Conservation (phyloP, 441 rosid genomes). For the Croton setiger region DNA sequence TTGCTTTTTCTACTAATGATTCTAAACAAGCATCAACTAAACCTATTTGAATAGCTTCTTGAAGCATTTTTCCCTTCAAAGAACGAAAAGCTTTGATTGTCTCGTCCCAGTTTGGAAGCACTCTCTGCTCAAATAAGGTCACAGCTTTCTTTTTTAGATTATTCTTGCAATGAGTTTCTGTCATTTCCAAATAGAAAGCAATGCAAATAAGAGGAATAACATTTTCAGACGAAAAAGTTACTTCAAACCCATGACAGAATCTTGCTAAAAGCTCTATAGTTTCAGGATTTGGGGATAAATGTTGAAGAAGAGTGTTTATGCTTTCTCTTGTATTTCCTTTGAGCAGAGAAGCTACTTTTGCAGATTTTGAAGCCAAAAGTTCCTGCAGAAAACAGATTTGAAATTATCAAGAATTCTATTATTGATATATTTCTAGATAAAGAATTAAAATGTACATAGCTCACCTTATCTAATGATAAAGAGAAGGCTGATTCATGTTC, state of each 20-base stretch:
- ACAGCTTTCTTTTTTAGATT: conserved; percentile 50
- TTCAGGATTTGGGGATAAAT: conserved; percentile 48
- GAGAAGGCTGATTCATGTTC: conserved; percentile 36
- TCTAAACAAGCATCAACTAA: conserved; percentile 56
- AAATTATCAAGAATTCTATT: background rate
- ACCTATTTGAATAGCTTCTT: conserved; percentile 39
- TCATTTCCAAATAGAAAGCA: conserved; percentile 64
- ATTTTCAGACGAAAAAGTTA: conserved; percentile 50
- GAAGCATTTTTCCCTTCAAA: conserved; percentile 26
- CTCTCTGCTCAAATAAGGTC: conserved; percentile 41
- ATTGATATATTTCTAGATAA: background rate
- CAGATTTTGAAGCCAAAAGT: conserved; percentile 61
- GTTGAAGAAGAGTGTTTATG: conserved; percentile 38
- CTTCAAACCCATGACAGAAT: conserved; percentile 71
- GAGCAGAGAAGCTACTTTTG: conserved; percentile 47
- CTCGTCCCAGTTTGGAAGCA: conserved; percentile 70
- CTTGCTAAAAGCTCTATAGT: conserved; percentile 54
- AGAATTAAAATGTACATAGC: background rate
- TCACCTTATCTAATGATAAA: conserved; percentile 39
- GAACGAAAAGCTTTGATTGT: conserved; percentile 54
- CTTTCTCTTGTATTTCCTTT: conserved; percentile 32
- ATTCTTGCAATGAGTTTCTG: conserved; percentile 49
- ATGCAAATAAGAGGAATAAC: conserved; percentile 56
- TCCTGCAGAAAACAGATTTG: conserved; percentile 33
- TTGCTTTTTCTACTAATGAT: conserved; percentile 51